Base-by-base conservation (phyloP, 192 early-diverging fungal species). In the Coemansia sp. region DNA sequence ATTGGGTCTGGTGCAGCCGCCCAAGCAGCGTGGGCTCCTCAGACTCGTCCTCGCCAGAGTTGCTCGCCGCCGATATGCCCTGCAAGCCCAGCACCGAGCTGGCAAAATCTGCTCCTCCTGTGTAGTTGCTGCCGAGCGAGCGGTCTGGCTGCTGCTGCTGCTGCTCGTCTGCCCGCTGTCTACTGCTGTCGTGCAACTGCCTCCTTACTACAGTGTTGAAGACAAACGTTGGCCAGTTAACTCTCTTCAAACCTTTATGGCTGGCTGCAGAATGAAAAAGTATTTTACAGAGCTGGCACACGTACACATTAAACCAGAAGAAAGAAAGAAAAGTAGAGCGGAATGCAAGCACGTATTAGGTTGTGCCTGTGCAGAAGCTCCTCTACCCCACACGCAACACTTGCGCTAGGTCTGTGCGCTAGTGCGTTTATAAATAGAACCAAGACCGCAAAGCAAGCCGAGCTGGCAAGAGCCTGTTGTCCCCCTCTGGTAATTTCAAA, bases 1-100 rank as follows among this genome's bases (percentile, higher is more conserved):
- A 33, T 8, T 55, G 51, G 3, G 51, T n/a, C 38, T 45, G 33
- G 21, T 66, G 65, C 64, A 73, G 65, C 39, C 71, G 59, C 18
- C 60, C 65, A 40, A 67, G 65, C 21, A 62, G 40, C 55, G 71
- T 40, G 10, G 24, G 28, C 13, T 21, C 61, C 8, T 70, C 60
- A 13, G 45, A 48, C 5, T 48, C 51, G 51, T 26, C 23, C 23
- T 55, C 51, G 6, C 26, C 51, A n/a, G 13, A 55, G 14, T 55
- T 26, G 26, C 51, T 55, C 26, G 6, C 45, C 5, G 45, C 9
- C 5, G 37, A 16, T 45, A 20, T 20, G 43, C 2, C 2, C n/a
- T 46, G 43, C 20, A 18, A 2, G 43, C 20, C 43, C 43, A 20
- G 18, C 9, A 18, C 43, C 6, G 37, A 38, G 37, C 37, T 38